Evolutionary conservation across 257 asterid species (phyloP), one percentile per base, ranked within the genome.

Genomic region (Marsdenia floribunda): DNA sequence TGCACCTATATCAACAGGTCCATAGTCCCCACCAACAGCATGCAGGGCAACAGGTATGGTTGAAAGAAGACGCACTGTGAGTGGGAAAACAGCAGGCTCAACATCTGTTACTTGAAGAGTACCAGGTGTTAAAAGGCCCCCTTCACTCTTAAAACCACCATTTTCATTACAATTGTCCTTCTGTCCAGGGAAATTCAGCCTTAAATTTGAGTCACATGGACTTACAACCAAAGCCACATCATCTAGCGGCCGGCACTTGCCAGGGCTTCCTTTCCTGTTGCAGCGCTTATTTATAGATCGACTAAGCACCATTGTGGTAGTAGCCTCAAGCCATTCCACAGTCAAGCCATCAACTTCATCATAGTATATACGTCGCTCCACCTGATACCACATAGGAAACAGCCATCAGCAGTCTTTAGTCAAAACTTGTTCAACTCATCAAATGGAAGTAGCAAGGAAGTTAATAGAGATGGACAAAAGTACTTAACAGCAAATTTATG

Each of bases 301-400:
- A 58, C 87, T 85, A 59, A 93, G 89, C 73, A 93, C 82, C 81
- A 93, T 46, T 2, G 98, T 84, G 44, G 93, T 85, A 53, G 98
- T 91, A 71, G 85, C 73, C 26, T 87, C 97, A 15, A 93, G 96
- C 98, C 98, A 93, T 79, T 88, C 97, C 35, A 68, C 96, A 18
- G 77, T 75, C 68, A 93, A 80, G 67, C 96, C 93, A 54, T 91
- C 94, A 42, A 88, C 91, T 82, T 93, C 98, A 68, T 90, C 97
- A 70, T 93, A 93, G 82, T 85, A 80, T 80, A 93, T 86, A 0
- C 92, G 96, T 21, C 88, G 89, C 75, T 93, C 97, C 52, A 88
- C 86, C 98, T 93, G 68, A 58, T 67, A 57, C n/a, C 60, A 81
- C 35, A 57, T 14, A 64, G 22, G 6, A n/a, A 50, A 67, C 42